Conservation (phyloP, 805 yeast species). For the Zygotorulaspora sp. region DNA sequence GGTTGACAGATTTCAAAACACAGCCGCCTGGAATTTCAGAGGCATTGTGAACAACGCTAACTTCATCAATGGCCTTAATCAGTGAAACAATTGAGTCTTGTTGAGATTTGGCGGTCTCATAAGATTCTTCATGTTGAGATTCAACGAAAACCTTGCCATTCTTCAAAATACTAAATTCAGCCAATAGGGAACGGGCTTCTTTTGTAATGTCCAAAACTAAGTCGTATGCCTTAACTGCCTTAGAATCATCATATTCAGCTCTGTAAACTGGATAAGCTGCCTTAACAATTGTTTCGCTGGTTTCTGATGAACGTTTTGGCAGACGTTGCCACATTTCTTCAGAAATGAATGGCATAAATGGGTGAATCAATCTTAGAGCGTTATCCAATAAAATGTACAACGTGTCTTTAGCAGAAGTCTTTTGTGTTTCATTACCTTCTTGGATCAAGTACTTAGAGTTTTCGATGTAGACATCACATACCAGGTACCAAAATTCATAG, state of each 20-base stretch:
- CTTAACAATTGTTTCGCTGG: slow-evolving; percentile 64
- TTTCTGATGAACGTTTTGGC: slow-evolving; percentile 77
- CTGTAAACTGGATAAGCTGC: slow-evolving; percentile 74
- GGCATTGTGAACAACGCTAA: slow-evolving; percentile 54
- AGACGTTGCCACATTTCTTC: slow-evolving; percentile 99
- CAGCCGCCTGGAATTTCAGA: slow-evolving; percentile 81
- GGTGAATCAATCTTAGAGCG: slow-evolving; percentile 88
- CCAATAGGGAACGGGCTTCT: slow-evolving; percentile 83
- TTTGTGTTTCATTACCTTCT: slow-evolving; percentile 84
- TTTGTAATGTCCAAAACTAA: slow-evolving; percentile 81
- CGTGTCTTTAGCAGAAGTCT: slow-evolving; percentile 88
- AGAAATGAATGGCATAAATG: slow-evolving; percentile 96
- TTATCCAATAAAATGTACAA: slow-evolving; percentile 88
- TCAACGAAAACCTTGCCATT: slow-evolving; percentile 84
- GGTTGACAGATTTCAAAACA: slow-evolving; percentile 75
- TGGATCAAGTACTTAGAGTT: slow-evolving; percentile 88
- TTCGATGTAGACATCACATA: slow-evolving; percentile 97
- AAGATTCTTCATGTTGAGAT: slow-evolving; percentile 44
- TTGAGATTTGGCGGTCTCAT: slow-evolving; percentile 59
- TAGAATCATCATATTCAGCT: slow-evolving; percentile 54
- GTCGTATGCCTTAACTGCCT: slow-evolving; percentile 73
- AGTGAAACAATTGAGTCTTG: slow-evolving; percentile 83
- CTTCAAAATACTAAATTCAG: slow-evolving; percentile 86
- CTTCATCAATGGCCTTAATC: slow-evolving; percentile 82
- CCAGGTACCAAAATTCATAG: slow-evolving; percentile 91